Percentiles rank a stretch among this genome's conserved stretches.
Evolutionary conservation across 2,329 filamentous ascomycete species (phyloP).

Genomic region (Arachnopeziza araneosa): DNA sequence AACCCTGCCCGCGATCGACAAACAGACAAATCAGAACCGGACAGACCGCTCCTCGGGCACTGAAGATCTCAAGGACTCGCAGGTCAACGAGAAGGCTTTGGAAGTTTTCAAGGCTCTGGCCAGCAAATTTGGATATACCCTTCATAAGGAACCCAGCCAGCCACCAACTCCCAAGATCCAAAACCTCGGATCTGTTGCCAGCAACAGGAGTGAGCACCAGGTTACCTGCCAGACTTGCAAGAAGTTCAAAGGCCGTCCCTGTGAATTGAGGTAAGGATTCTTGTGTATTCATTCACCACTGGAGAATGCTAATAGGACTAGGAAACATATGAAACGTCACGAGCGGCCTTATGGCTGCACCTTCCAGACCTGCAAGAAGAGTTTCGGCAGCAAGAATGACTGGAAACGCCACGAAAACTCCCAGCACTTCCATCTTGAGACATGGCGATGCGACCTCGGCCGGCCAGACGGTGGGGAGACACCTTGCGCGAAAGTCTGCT

Average conservation of each 20-base stretch:
- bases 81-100: conserved; percentile 16
- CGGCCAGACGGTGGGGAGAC: conserved; percentile 19
- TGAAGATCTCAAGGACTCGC: conserved; percentile 11
- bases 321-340: conserved; percentile 82
- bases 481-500: conserved; percentile 53
- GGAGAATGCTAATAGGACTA: conserved; percentile 31
- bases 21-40: not conserved
- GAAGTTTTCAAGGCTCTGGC: conserved; percentile 18
- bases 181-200: conserved; percentile 22
- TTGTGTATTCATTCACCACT: not conserved
- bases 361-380: conserved; percentile 60
- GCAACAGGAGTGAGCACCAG: conserved; percentile 26
- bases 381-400: conserved; percentile 88
- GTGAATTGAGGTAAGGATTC: conserved; percentile 50
- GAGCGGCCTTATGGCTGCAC: conserved; percentile 79
- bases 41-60: not conserved
- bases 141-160: conserved; percentile 18
- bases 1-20: not conserved
- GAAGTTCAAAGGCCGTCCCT: conserved; percentile 45
- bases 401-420: conserved; percentile 87
- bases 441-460: conserved; percentile 61
- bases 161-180: conserved; percentile 11
- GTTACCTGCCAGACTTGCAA: conserved; percentile 36
- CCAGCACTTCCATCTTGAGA: conserved; percentile 67
- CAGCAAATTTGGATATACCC: conserved; percentile 20